Evolutionary conservation across 2,329 filamentous ascomycete species (phyloP), one percentile per base, ranked within the genome.

Genomic region (Fusarium phyllophilum): DNA sequence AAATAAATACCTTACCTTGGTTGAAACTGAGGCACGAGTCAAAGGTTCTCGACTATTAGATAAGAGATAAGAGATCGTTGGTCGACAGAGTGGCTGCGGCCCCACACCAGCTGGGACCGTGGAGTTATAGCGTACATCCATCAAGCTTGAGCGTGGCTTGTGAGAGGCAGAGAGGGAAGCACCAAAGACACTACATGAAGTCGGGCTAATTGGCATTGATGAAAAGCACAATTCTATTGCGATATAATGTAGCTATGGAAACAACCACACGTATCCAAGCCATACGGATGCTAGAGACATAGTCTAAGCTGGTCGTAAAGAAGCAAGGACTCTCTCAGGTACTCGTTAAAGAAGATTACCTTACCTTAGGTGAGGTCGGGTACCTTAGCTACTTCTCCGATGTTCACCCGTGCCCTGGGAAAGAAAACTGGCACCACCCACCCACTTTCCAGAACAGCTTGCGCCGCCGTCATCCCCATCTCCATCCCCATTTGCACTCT

Each of bases 391-490:
- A 36, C 64, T 48, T 26, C 41, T 54, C 62, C 77, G 77, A 77
- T n/a, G 67, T 79, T 79, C 77, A 76, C 66, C 77, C 77, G 70
- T 54, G 26, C 26, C 26, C 26, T 29, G 45, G 57, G 44, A 61
- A 54, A 60, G 31, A 42, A 58, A 54, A 54, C 66, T 56, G 41
- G 39, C 66, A 68, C 71, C 64, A 69, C 65, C 59, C 74, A 59
- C 68, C 75, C 75, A 75, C 77, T 72, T 76, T 66, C 75, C 72
- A 72, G 67, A 78, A 73, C 77, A 78, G 72, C 75, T 66, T 75
- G 72, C 72, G 74, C 66, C 72, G 74, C 66, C 63, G 72, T 71
- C 68, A 77, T 74, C 66, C 56, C 52, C 61, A 65, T 71, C 68
- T 49, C 59, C 48, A 65, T 56, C 45, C 46, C 41, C 61, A 54